phyloP scores from a whole-genome alignment of 2,329 filamentous ascomycete genomes.

The Hypoxylon sp. region DNA sequence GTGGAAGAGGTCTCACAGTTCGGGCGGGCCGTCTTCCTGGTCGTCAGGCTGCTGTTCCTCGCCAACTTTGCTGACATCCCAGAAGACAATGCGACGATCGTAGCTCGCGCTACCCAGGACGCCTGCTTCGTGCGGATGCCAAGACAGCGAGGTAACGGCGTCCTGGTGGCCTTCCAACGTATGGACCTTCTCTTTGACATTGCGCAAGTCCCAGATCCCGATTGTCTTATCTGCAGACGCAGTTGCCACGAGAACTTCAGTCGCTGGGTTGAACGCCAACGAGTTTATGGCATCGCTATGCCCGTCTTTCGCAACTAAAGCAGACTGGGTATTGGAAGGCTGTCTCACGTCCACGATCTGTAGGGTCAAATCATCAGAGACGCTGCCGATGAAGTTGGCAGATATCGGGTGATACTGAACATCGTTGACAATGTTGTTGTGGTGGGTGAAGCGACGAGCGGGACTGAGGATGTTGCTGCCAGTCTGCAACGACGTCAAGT shows the following conservation, averaged over 20 bases:
- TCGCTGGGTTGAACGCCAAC: slow-evolving; percentile 91
- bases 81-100: slow-evolving; percentile 92
- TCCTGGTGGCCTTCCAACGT: slow-evolving; percentile 87
- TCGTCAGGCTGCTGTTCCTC: slow-evolving; percentile 96
- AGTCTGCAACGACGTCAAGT: slow-evolving; percentile 78
- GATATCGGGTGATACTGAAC: slow-evolving; percentile 94
- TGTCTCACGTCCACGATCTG: slow-evolving; percentile 89
- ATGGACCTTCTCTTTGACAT: slow-evolving; percentile 89
- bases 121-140: slow-evolving; percentile 90
- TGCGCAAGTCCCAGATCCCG: slow-evolving; percentile 92
- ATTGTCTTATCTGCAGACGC: slow-evolving; percentile 96
- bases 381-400: slow-evolving; percentile 84
- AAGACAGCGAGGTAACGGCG: slow-evolving; percentile 88
- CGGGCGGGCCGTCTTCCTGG: slow-evolving; percentile 91
- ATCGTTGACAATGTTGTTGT: slow-evolving; percentile 92
- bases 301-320: slow-evolving; percentile 73
- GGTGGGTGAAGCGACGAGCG: slow-evolving; percentile 81
- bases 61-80: slow-evolving; percentile 91
- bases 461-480: slow-evolving; percentile 75
- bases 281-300: slow-evolving; percentile 95
- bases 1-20: slow-evolving; percentile 72
- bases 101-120: slow-evolving; percentile 92
- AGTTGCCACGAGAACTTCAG: slow-evolving; percentile 90
- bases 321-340: slow-evolving; percentile 69
- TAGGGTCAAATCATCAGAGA: slow-evolving; percentile 93